A percentile compares a stretch with the other conserved stretches of the same genome.
phyloP scores from a whole-genome alignment of 2,329 filamentous ascomycete species.

The Teratosphaeria viscida region DNA sequence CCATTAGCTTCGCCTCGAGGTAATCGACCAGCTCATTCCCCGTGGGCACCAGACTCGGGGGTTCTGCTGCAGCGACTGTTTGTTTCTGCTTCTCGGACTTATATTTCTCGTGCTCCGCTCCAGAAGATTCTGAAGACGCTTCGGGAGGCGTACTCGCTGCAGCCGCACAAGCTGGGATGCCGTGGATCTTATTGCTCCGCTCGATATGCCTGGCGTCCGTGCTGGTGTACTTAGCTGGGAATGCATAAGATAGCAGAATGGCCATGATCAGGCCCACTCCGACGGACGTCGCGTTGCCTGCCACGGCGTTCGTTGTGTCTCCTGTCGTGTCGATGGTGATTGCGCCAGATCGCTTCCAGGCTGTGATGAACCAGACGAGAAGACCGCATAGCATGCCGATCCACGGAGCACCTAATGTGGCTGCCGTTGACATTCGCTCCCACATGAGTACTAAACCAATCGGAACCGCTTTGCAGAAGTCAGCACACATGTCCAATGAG shows the following conservation, averaged over 20 bases:
- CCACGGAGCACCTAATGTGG: constrained; percentile 36
- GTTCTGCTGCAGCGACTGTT: constrained; percentile 11
- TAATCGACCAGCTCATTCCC: constrained; percentile 35
- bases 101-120: neutral
- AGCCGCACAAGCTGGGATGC: constrained; percentile 10
- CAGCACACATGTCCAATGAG: neutral
- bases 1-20: constrained; percentile 30
- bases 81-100: neutral
- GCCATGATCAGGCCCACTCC: constrained; percentile 26
- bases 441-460: constrained; percentile 36
- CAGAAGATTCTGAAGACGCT: neutral
- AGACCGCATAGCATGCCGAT: constrained; percentile 36
- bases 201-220: constrained; percentile 31
- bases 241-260: constrained; percentile 27
- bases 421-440: constrained; percentile 36
- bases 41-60: constrained; percentile 20
- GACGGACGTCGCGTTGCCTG: constrained; percentile 23
- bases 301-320: constrained; percentile 27
- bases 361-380: constrained; percentile 34
- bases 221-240: constrained; percentile 27
- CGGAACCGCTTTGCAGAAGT: constrained; percentile 21
- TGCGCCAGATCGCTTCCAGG: constrained; percentile 26
- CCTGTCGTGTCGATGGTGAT: constrained; percentile 32
- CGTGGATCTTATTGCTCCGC: constrained; percentile 28
- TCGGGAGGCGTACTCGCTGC: neutral